Evolutionary conservation across 1,284 basidiomycete species (phyloP).

Genomic region (Leccinum griseonigrum): DNA sequence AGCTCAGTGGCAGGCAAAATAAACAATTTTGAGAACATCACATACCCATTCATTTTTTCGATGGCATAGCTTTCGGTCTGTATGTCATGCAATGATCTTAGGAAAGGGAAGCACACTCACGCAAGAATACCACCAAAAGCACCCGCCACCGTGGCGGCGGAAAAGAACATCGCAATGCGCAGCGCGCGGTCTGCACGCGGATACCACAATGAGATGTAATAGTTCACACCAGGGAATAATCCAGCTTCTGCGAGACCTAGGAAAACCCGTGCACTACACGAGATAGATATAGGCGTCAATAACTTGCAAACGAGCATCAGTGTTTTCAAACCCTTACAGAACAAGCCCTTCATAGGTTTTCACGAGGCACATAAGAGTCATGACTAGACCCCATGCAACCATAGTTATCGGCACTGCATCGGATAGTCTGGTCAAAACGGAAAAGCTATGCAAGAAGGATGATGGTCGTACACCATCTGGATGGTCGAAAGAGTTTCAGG

Average conservation of each 20-base stretch:
- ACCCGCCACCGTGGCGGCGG: constrained; percentile 54
- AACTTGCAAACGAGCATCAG: background rate
- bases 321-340: constrained; percentile 13
- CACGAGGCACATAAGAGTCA: constrained; percentile 39
- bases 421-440: constrained; percentile 2
- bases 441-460: background rate
- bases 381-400: constrained; percentile 49
- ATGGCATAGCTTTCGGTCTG: constrained; percentile 28
- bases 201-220: constrained; percentile 57
- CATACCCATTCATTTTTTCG: constrained; percentile 38
- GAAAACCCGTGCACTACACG: constrained; percentile 44
- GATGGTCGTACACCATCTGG: constrained; percentile 43
- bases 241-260: constrained; percentile 55
- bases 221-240: constrained; percentile 52
- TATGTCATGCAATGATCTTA: background rate
- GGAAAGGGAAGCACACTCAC: constrained; percentile 8
- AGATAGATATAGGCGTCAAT: constrained; percentile 3
- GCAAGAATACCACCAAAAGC: constrained; percentile 42
- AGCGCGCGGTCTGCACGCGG: constrained; percentile 46
- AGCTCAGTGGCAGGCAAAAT: background rate
- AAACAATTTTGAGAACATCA: background rate
- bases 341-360: constrained; percentile 34
- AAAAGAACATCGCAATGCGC: constrained; percentile 58
- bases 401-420: constrained; percentile 45
- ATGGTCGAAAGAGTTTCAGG: constrained; percentile 46